phyloP scores from a whole-genome alignment of 768 basidiomycete species.

The Hemileccinum impolitum region DNA sequence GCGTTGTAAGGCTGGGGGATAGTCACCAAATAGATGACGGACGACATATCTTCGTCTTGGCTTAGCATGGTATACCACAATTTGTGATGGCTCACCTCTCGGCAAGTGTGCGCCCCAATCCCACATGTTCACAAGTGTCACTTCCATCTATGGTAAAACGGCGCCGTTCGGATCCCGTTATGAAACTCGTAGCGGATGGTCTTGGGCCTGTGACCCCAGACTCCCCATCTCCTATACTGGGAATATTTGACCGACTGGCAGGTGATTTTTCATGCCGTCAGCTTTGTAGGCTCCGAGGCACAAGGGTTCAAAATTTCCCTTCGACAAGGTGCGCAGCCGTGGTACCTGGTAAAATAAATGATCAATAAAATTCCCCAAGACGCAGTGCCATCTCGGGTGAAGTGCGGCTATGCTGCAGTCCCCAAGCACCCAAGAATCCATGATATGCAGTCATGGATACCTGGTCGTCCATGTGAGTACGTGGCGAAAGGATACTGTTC shows the following conservation, averaged over 20 bases:
- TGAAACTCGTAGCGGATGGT: no score
- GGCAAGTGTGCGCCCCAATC: no score
- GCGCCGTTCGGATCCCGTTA: background rate
- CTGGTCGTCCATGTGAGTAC: no score
- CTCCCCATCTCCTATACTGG: constrained; percentile 10
- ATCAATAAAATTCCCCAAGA: background rate
- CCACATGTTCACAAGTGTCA: no score
- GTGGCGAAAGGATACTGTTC: background rate
- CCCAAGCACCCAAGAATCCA: no score
- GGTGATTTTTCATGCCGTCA: constrained; percentile 14
- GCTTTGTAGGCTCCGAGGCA: constrained; percentile 13
- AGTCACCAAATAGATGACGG: no score
- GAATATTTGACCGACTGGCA: background rate
- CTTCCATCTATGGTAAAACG: no score
- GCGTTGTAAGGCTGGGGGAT: no score
- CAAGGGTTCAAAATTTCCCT: background rate
- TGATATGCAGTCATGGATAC: no score
- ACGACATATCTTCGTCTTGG: no score
- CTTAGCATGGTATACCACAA: no score
- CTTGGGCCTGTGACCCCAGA: constrained; percentile 14
- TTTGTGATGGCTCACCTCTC: no score
- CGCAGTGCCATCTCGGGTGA: background rate
- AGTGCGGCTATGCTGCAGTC: background rate
- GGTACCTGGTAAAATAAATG: background rate
- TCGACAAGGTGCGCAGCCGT: constrained; percentile 1